These are phyloP conservation scores for Candida coleopterorum DNA, from an alignment of 805 yeast species.

Conservation along the genomic window DNA sequence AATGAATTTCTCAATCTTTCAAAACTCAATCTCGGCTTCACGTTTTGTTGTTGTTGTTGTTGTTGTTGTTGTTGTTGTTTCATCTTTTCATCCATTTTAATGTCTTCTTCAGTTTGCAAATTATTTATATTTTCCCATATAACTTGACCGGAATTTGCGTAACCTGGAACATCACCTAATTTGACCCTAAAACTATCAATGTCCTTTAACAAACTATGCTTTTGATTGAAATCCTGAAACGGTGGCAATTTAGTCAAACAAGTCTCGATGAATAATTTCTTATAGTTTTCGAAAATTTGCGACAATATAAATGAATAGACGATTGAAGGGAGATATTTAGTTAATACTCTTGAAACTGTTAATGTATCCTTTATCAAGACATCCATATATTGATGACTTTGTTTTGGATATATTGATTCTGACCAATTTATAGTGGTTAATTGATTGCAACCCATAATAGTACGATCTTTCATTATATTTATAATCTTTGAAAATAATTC, in stretches of 20 bases:
- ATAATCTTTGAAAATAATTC: constrained; percentile 62
- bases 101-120: constrained; percentile 46
- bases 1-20: not conserved
- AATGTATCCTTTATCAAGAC: constrained; percentile 59
- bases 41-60: constrained; percentile 24
- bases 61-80: constrained; percentile 29
- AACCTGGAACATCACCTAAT: constrained; percentile 52
- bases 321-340: constrained; percentile 49
- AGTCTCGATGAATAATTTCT: constrained; percentile 47
- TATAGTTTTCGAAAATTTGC: constrained; percentile 55
- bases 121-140: constrained; percentile 58
- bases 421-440: constrained; percentile 50
- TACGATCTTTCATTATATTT: constrained; percentile 67
- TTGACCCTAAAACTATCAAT: constrained; percentile 62
- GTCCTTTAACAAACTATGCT: constrained; percentile 54
- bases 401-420: too few species aligned
- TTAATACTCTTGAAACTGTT: constrained; percentile 58
- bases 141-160: constrained; percentile 57
- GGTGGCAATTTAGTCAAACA: constrained; percentile 45
- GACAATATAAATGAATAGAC: constrained; percentile 43
- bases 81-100: constrained; percentile 44
- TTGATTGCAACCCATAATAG: constrained; percentile 45
- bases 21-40: not conserved
- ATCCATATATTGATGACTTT: constrained; percentile 61
- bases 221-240: constrained; percentile 47